A percentile compares a stretch with the other conserved stretches of the same genome.
Conservation (phyloP, 495 filamentous ascomycete species). For the Trichoderma gamsii region DNA sequence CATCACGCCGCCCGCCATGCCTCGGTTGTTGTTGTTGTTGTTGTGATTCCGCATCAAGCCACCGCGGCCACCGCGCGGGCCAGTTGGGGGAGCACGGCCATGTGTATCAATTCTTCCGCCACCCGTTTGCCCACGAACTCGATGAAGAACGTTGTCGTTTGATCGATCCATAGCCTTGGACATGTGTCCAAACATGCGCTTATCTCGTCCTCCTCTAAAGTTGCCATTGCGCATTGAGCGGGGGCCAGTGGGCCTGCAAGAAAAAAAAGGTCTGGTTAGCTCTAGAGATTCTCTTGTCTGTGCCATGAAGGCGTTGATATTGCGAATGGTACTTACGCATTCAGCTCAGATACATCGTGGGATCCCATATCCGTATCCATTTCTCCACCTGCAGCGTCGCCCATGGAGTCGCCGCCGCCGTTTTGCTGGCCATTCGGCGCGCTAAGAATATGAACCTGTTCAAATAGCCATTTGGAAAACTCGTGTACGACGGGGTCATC, state of each 20-base stretch:
- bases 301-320: neutral
- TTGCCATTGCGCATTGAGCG: conserved; percentile 84
- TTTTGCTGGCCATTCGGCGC: conserved; percentile 42
- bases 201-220: conserved; percentile 47
- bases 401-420: conserved; percentile 19
- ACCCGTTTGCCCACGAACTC: conserved; percentile 66
- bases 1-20: conserved; percentile 35
- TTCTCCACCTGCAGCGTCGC: conserved; percentile 25
- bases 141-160: conserved; percentile 68
- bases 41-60: conserved; percentile 49
- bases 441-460: conserved; percentile 65
- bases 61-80: conserved; percentile 51
- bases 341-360: conserved; percentile 44
- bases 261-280: neutral
- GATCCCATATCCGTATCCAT: conserved; percentile 66
- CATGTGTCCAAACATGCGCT: conserved; percentile 81
- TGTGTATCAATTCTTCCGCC: conserved; percentile 73
- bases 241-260: conserved; percentile 77
- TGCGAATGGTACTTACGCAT: conserved; percentile 55
- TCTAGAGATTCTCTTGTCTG: neutral
- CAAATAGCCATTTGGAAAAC: conserved; percentile 88
- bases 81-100: conserved; percentile 64
- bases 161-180: conserved; percentile 78
- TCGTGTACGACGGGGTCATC: conserved; percentile 77
- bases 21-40: conserved; percentile 35